A percentile compares a stretch with the other conserved stretches of the same genome.
phyloP scores from a whole-genome alignment of 805 yeast genomes.

The Diddensiella caesifluorescens region DNA sequence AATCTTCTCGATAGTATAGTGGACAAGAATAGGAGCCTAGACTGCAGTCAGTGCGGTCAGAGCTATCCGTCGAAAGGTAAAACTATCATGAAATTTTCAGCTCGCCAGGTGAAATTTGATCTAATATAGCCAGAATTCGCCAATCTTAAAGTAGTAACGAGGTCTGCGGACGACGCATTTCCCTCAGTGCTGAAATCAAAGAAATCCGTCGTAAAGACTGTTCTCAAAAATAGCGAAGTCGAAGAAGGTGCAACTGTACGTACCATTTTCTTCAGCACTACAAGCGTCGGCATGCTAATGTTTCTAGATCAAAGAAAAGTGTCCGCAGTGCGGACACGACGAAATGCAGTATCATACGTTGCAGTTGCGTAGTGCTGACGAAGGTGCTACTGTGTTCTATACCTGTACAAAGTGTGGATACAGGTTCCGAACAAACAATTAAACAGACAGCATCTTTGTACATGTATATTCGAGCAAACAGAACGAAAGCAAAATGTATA shows the following conservation, averaged over 20 bases:
- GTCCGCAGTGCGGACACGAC: conserved; percentile 98
- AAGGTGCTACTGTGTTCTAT: conserved; percentile 97
- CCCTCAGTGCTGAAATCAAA: conserved; percentile 80
- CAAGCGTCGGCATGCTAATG: background rate
- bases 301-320: conserved; percentile 73
- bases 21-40: conserved; percentile 40
- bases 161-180: conserved; percentile 87
- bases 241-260: conserved; percentile 83
- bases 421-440: conserved; percentile 91
- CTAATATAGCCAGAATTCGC: no score
- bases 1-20: conserved; percentile 70
- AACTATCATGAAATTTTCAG: no score
- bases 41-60: conserved; percentile 52
- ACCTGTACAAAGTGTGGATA: conserved; percentile 92
- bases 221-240: conserved; percentile 66
- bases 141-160: conserved; percentile 45
- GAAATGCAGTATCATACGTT: conserved; percentile 97
- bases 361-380: conserved; percentile 97
- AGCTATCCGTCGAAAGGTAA: conserved; percentile 37
- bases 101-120: no score
- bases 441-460: conserved; percentile 6
- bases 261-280: background rate
- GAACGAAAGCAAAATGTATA: background rate
- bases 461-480: conserved; percentile 3
- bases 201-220: conserved; percentile 85